These are phyloP conservation scores for Setaria viridis DNA, from an alignment of 202 grass and related monocot species.

Conservation along the genomic window DNA sequence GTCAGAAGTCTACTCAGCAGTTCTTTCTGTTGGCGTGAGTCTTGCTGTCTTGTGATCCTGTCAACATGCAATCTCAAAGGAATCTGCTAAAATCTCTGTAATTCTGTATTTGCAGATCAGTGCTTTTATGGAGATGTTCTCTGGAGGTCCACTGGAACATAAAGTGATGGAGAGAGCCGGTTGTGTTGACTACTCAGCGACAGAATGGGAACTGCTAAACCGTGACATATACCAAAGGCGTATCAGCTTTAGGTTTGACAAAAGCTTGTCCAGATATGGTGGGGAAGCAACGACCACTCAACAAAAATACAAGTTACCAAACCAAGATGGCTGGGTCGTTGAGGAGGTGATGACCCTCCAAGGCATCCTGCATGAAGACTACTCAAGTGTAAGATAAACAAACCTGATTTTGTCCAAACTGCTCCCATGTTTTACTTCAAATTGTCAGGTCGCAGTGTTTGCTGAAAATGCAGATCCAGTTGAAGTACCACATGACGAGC, in stretches of 20 bases:
- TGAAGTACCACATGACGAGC: constrained; percentile 68
- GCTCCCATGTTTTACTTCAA: constrained; percentile 23
- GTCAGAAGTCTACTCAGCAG: constrained; percentile 56
- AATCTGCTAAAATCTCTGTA: constrained; percentile 9
- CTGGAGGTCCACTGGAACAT: constrained; percentile 59
- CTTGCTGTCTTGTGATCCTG: constrained; percentile 15
- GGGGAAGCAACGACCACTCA: constrained; percentile 64
- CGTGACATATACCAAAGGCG: constrained; percentile 49
- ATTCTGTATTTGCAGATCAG: constrained; percentile 55
- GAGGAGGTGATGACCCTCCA: constrained; percentile 77
- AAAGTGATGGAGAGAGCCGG: constrained; percentile 69
- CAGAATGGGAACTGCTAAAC: constrained; percentile 67
- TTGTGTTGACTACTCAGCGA: constrained; percentile 55
- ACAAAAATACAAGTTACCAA: constrained; percentile 56
- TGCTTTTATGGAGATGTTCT: constrained; percentile 66
- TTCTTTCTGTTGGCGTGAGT: constrained; percentile 56
- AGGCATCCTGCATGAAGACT: constrained; percentile 59
- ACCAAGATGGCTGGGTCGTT: constrained; percentile 65
- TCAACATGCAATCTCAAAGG: constrained; percentile 19
- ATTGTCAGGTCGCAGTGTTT: constrained; percentile 33
- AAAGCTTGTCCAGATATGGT: constrained; percentile 54
- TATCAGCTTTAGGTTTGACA: constrained; percentile 66
- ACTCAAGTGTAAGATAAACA: constrained; percentile 61
- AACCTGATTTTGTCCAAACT: constrained; percentile 31
- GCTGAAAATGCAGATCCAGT: constrained; percentile 63